Evolutionary conservation across 2,329 filamentous ascomycete species (phyloP).

Genomic region (Ceratocystis papillata): DNA sequence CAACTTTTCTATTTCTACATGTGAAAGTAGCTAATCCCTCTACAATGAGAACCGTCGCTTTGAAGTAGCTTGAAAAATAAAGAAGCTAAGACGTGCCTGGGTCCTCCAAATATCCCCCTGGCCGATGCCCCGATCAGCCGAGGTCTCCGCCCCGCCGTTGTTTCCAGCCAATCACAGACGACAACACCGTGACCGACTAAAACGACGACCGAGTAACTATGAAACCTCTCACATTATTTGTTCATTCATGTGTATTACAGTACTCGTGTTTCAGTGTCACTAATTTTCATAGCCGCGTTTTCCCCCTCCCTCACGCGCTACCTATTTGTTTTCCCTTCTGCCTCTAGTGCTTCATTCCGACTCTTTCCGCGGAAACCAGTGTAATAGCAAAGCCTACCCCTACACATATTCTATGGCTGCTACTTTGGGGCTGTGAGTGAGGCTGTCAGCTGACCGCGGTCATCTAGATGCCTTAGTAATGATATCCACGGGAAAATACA

Average conservation of each 20-base stretch:
- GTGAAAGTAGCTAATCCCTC: too few species aligned
- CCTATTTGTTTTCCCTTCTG: not conserved
- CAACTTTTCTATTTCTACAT: not conserved
- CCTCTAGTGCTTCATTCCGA: not conserved
- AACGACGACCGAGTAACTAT: not conserved
- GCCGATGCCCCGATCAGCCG: conserved; percentile 19
- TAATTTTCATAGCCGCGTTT: not conserved
- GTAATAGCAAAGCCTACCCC: not conserved
- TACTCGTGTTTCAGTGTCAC: too few species aligned
- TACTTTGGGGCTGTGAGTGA: not conserved
- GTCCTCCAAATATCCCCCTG: conserved; percentile 17
- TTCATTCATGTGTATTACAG: not conserved
- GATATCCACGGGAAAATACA: not conserved
- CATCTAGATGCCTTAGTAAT: not conserved
- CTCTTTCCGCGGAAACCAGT: conserved; percentile 5
- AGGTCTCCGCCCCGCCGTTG: conserved; percentile 19
- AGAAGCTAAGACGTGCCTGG: not conserved
- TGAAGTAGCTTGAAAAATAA: not conserved
- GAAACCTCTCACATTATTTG: not conserved
- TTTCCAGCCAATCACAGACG: conserved; percentile 12
- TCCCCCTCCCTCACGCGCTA: too few species aligned
- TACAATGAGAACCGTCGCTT: not conserved
- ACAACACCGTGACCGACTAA: not conserved
- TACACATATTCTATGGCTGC: not conserved
- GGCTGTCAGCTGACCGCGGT: not conserved